These are phyloP conservation scores for Basidioascus undulatus DNA, from an alignment of 768 basidiomycete species.

Conservation along the genomic window DNA sequence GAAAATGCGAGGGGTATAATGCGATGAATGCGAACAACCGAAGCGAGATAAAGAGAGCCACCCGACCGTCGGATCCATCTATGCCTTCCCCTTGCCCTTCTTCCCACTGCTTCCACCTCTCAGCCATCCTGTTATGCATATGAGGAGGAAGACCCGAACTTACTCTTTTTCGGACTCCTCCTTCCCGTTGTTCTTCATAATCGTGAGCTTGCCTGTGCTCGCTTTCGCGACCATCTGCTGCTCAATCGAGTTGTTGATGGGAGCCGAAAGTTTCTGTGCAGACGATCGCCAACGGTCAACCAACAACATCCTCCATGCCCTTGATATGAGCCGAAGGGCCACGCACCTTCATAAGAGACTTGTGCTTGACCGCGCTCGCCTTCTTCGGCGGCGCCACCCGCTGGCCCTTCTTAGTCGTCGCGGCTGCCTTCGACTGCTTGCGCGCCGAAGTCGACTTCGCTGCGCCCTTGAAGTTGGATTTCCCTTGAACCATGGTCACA, in stretches of 20 bases:
- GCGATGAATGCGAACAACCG: no score
- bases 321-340: no score
- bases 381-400: conserved; percentile 65
- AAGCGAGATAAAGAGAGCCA: no score
- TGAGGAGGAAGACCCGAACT: no score
- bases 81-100: no score
- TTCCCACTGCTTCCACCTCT: no score
- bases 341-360: conserved; percentile 48
- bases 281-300: not conserved
- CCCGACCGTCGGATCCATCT: no score
- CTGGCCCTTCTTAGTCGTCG: conserved; percentile 51
- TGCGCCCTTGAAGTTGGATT: conserved; percentile 53
- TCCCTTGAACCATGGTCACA: conserved; percentile 85
- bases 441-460: conserved; percentile 31
- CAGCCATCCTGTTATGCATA: no score
- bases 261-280: conserved; percentile 51
- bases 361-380: conserved; percentile 40
- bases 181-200: conserved; percentile 84
- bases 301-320: not conserved
- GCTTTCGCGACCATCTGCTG: conserved; percentile 74
- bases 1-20: no score
- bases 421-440: conserved; percentile 39
- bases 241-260: conserved; percentile 81
- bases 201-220: conserved; percentile 66
- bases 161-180: no score